phyloP scores from a whole-genome alignment of 345 rosid genomes.

The Corymbia maculata region DNA sequence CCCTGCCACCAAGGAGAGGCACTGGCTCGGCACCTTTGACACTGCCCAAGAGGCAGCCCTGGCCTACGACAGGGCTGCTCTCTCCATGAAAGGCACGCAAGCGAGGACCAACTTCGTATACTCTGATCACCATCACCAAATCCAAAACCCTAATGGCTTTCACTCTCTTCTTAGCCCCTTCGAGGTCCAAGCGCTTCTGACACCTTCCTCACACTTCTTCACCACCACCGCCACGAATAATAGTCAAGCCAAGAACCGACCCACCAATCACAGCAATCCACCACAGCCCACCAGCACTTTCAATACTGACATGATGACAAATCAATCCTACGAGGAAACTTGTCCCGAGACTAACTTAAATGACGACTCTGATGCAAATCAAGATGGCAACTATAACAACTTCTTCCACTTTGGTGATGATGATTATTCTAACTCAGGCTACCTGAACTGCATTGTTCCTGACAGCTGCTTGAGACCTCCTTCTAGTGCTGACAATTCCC shows the following conservation, averaged over 20 bases:
- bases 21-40: slow-evolving; percentile 96
- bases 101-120: slow-evolving; percentile 87
- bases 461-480: slow-evolving; percentile 83
- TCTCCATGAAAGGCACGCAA: slow-evolving; percentile 89
- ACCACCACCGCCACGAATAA: not conserved
- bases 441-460: slow-evolving; percentile 91
- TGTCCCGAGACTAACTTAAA: not conserved
- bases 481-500: slow-evolving; percentile 6
- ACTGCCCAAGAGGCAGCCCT: slow-evolving; percentile 98
- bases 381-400: slow-evolving; percentile 21
- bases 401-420: slow-evolving; percentile 17
- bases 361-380: not conserved
- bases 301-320: not conserved
- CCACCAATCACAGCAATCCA: slow-evolving; percentile 2
- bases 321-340: not conserved
- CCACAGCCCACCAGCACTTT: slow-evolving; percentile 10
- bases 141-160: slow-evolving; percentile 18
- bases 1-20: slow-evolving; percentile 96
- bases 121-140: slow-evolving; percentile 15
- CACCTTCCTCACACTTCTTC: slow-evolving; percentile 17
- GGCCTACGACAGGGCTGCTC: slow-evolving; percentile 95
- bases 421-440: slow-evolving; percentile 49
- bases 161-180: slow-evolving; percentile 36
- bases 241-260: not conserved
- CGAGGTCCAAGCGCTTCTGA: slow-evolving; percentile 38